Evolutionary conservation across 2,329 filamentous ascomycete species (phyloP), one percentile per base, ranked within the genome.

Genomic region (Ascochyta rabiei): DNA sequence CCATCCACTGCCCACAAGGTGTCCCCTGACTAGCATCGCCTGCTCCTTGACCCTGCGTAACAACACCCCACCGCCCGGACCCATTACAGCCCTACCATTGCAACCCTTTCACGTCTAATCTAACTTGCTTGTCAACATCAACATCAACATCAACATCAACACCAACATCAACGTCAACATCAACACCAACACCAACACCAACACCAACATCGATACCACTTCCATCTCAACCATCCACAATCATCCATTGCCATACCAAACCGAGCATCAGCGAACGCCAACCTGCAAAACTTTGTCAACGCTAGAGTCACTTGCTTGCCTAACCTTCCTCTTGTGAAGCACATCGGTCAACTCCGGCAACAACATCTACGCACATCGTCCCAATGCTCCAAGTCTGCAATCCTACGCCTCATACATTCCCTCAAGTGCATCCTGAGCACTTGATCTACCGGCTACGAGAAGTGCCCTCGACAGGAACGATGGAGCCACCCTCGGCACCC

Each of bases 401-500:
- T 49, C 60, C 67, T 21, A 63, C 65, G 51, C 67, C 67, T 63
- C 66, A 56, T 19, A 51, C 67, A 50, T 59, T 66, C 46, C 61
- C 62, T 45, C 63, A 67, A 57, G 64, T 68, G 59, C 69, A 68
- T 53, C 66, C 67, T 52, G 64, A 68, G 62, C 62, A 63, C 63
- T 63, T 69, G 66, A 56, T 57, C 31, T 59, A 62, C 59, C 66
- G 38, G 56, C 62, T 57, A 59, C 45, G 46, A 53, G 54, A 49
- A 51, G 53, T 61, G 30, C 50, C 50, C 48, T 55, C 46, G 31
- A 54, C 54, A 54, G 65, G 44, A 48, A 59, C 51, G 47, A 68
- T 66, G 63, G 63, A 69, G 57, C 73, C 72, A 28, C 74, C 74
- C 15, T 71, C 73, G 23, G 74, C 73, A 39, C 75, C 75, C 43